Base-by-base conservation (phyloP, 768 basidiomycete genomes). In the Calocera cornea region DNA sequence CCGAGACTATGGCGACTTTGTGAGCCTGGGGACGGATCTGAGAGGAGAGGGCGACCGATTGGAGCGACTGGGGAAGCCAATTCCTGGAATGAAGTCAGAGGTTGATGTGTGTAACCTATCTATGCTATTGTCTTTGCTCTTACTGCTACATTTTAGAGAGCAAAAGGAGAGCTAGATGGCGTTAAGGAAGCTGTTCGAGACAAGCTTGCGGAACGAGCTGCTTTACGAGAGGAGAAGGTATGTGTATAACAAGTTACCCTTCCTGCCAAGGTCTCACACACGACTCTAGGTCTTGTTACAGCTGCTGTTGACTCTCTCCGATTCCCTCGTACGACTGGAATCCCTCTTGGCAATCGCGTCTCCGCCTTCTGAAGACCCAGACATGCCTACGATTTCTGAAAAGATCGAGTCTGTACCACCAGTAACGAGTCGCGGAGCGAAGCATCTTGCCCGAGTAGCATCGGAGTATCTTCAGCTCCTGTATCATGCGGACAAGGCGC, bases 1-100 rank as follows among this genome's bases (percentile, higher is more conserved):
- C 77, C 89, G 93, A 72, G 97, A 98, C 78, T 99, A 98, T 73
- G 94, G 94, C 75, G 94, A 94, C 16, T 99, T 98, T 75, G 95
- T 98, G 73, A 92, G 90, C 72, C 81, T 99, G 34, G 95, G 95
- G 70, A 94, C 95, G 1, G 93, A 97, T 72, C 76, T 98, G 70
- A 83, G 87, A 71, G 92, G 89, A 49, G 95, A 97, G 77, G 89
- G 90, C 1, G 80, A 81, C 41, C 81, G 92, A 70, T 75, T 95
- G 71, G 81, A 83, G 68, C 79, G 83, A 68, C 74, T 99, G 67
- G 86, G 86, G 70, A 76, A 76, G 29, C 95, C 95, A 0, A 75
- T 99, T 65, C 76, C 73, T 10, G 80, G 79, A 24, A 75, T 98
- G 24, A 85, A 84, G 70, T 73, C 74, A 34, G 84, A 89, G 71